Conservation (phyloP, 768 basidiomycete species). For the Tubosaeta sp. region DNA sequence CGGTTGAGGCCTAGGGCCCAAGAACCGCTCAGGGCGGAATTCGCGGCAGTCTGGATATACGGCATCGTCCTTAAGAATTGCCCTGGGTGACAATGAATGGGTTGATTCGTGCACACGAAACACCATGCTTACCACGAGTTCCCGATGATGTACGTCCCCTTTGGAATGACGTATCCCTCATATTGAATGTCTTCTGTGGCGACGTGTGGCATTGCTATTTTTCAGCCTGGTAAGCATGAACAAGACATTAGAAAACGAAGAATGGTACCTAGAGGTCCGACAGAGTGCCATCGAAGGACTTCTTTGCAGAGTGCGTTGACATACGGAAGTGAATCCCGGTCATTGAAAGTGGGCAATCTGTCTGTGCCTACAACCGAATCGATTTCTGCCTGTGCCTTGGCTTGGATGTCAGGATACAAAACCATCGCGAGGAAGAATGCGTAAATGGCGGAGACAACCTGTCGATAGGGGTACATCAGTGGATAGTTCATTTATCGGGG, state of each 20-base stretch:
- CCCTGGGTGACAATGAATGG: constrained; percentile 33
- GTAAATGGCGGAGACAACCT: constrained; percentile 17
- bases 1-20: constrained; percentile 17
- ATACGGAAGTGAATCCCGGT: constrained; percentile 25
- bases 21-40: constrained; percentile 35
- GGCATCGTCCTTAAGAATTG: constrained; percentile 48
- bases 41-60: constrained; percentile 30
- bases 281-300: constrained; percentile 22
- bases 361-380: constrained; percentile 21
- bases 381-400: constrained; percentile 23
- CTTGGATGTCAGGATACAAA: constrained; percentile 22
- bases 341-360: constrained; percentile 19
- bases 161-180: constrained; percentile 17
- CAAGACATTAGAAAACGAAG: constrained; percentile 16
- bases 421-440: constrained; percentile 26
- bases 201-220: constrained; percentile 14
- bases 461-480: background rate
- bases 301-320: constrained; percentile 25
- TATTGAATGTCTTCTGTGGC: constrained; percentile 18
- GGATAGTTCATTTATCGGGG: constrained; percentile 26
- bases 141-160: constrained; percentile 21
- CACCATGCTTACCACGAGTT: constrained; percentile 21
- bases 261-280: constrained; percentile 13
- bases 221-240: background rate
- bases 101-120: background rate